Conservation (phyloP, 768 basidiomycete genomes). For the Rubroboletus satanas region DNA sequence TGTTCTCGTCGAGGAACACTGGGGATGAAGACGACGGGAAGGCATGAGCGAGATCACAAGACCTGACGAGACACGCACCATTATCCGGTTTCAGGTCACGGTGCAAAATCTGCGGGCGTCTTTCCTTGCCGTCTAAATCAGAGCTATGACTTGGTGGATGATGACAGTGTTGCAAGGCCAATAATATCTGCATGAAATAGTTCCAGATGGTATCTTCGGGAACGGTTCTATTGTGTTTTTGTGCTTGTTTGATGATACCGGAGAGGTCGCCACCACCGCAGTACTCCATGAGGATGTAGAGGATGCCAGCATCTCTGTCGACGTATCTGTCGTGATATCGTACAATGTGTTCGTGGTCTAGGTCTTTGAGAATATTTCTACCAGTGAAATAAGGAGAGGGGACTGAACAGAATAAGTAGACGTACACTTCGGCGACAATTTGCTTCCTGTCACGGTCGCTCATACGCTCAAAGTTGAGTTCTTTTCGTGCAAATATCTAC, state of each 20-base stretch:
- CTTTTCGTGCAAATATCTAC: conserved; percentile 85
- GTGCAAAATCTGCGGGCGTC: conserved; percentile 79
- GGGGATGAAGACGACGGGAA: background rate
- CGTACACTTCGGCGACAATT: conserved; percentile 96
- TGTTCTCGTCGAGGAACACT: conserved; percentile 88
- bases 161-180: conserved; percentile 91
- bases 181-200: conserved; percentile 90
- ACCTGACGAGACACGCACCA: conserved; percentile 46
- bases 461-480: conserved; percentile 98
- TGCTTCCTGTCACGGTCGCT: conserved; percentile 93
- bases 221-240: conserved; percentile 64
- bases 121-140: conserved; percentile 43
- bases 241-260: conserved; percentile 74
- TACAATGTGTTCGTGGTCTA: conserved; percentile 94
- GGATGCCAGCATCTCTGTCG: conserved; percentile 83
- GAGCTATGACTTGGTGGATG: conserved; percentile 53
- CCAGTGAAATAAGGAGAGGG: background rate
- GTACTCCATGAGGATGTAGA: conserved; percentile 99
- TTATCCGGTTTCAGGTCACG: conserved; percentile 98
- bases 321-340: conserved; percentile 91
- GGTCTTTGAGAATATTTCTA: conserved; percentile 95
- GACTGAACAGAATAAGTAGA: conserved; percentile 8
- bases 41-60: background rate
- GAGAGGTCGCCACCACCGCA: conserved; percentile 97
- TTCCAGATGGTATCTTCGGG: conserved; percentile 94